Conservation (phyloP, 345 rosid genomes). For the Iberis pinnata region DNA sequence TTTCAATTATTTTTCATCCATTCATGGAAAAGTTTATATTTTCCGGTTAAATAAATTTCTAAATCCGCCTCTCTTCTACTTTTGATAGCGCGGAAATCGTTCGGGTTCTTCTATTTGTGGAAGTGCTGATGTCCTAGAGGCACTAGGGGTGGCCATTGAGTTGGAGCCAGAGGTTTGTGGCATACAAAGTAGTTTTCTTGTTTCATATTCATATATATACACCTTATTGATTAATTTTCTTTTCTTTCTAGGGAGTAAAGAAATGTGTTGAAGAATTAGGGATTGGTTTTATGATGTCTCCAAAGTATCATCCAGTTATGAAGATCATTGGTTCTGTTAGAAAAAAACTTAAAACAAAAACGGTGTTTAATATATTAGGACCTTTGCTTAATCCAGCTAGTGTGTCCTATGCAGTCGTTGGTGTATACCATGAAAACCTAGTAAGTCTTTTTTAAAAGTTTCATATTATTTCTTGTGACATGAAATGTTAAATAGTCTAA, state of each 20-base stretch:
- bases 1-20: no score
- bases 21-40: no score
- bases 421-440: constrained; percentile 70
- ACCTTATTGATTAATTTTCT: no score
- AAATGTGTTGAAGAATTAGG: constrained; percentile 81
- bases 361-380: constrained; percentile 81
- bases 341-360: constrained; percentile 71
- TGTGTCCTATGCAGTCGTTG: constrained; percentile 82
- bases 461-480: no score
- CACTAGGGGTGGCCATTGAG: constrained; percentile 66
- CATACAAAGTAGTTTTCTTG: no score
- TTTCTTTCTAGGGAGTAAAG: no score
- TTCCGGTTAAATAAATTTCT: no score
- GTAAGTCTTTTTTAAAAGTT: no score
- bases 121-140: constrained; percentile 92
- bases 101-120: constrained; percentile 98
- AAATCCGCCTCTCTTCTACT: no score
- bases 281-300: constrained; percentile 89
- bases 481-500: no score
- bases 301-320: constrained; percentile 90
- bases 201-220: no score
- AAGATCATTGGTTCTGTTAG: constrained; percentile 76
- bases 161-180: constrained; percentile 75
- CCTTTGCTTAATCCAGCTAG: constrained; percentile 89
- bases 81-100: constrained; percentile 96